Base-by-base conservation (phyloP, 2,329 filamentous ascomycete genomes). In the Fusarium incarnatum region DNA sequence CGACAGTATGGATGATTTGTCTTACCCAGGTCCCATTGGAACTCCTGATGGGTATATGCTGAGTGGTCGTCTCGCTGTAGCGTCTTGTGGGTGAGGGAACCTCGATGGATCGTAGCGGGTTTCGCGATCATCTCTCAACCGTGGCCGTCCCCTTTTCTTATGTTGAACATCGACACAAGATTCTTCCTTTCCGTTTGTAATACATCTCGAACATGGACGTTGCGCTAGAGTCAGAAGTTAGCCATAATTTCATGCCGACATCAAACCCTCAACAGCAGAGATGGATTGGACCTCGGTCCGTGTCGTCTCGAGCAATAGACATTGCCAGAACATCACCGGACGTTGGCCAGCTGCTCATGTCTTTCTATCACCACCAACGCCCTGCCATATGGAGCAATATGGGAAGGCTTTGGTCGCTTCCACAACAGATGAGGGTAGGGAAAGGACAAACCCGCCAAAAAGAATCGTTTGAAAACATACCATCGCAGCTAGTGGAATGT, bases 81-180 rank as follows among this genome's bases (percentile, higher is more conserved):
- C 77, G 73, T 87, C 86, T 60, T 81, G 77, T 13, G 81, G 78
- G 64, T 83, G 82, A 47, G 82, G 79, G 62, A 83, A 84, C 61
- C 85, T 82, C 5, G 83, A 77, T 18, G 82, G 77, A 62, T 90
- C 88, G 73, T 86, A 89, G 68, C 88, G 84, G 50, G 85, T 76
- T 68, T 91, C 88, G 72, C 87, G 83, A 64, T 93, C 91, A 76
- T 95, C 92, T 73, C 92, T 88, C 71, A 96, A 83, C 69, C 93
- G 87, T 64, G 93, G 93, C 50, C 93, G 87, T 44, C 93, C 93
- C 73, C 93, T 85, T 79, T 95, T 96, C 80, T 95, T 96, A 80
- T 96, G 93, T 76, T 94, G 91, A 34, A 96, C 92, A 79, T 96
- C 93, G 73, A 93, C 85, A 77, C 93, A 96, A 10, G 90, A 86